Base-by-base conservation (phyloP, 1,139 yeast species). In the Sporopachydermia cereana region DNA sequence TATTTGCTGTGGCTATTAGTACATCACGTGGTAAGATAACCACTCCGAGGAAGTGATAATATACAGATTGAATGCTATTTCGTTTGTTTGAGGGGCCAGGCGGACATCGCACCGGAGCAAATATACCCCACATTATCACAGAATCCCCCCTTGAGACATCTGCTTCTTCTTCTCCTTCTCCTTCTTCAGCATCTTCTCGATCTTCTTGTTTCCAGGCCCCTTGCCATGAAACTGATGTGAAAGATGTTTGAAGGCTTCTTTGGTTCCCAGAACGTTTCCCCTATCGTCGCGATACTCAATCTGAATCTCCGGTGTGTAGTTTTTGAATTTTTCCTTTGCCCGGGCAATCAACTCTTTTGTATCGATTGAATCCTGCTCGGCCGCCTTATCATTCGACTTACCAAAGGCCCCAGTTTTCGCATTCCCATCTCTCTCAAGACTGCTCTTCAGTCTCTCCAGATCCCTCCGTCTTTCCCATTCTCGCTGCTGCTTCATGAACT, bases 201-300 rank as follows among this genome's bases (percentile, higher is more conserved):
- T 58, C 54, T 70, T 71, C 43, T 59, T 62, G 47, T 68, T 67
- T 34, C 74, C 70, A 41, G 74, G 61, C 36, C 68, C 66, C 42
- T 70, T 71, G 1, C 96, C 96, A 59, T 91, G 97, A 63, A 86
- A 89, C 53, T 81, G 80, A 53, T 84, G 95, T 1, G 96, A 85
- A 46, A 88, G 59, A 49, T 78, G 77, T 62, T 86, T 89, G 66
- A 79, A 89, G 0, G 97, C 97, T 50, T 83, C 84, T 58, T 84
- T 86, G 2, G 79, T 71, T 42, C 70, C 67, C 45, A 91, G 62
- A 21, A 69, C 69, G 43, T 77, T 69, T 1, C 97, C 97, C 3
- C 67, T 58, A 39, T 79, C 84, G 59, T 89, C 96, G 43, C 69
- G 71, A 59, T 88, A 85, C 34, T 69, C 71, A 5, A 89, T 58